Conservation (phyloP, 805 yeast genomes). For the Allodekkera sacchari region DNA sequence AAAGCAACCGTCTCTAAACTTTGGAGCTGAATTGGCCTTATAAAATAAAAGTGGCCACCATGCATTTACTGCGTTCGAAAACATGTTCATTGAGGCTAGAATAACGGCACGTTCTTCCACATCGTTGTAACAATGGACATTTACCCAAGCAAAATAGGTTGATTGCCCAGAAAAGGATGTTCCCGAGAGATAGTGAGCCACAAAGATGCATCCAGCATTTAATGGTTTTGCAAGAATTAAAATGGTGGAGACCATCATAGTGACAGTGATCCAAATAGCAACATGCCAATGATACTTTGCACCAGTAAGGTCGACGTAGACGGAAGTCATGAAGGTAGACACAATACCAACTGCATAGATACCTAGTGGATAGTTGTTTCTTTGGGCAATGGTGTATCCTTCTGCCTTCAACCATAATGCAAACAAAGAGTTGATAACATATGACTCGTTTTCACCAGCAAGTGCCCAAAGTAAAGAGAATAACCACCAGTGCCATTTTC, state of each 20-base stretch:
- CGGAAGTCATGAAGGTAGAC: conserved; percentile 32
- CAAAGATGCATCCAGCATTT: conserved; percentile 28
- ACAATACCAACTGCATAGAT: conserved; percentile 41
- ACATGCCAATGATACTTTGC: conserved; percentile 14
- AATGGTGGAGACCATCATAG: conserved; percentile 31
- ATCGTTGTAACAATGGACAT: conserved; percentile 36
- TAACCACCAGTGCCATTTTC: conserved; percentile 48
- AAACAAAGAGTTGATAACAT: conserved; percentile 29
- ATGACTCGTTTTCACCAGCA: conserved; percentile 4
- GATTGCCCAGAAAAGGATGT: conserved; percentile 46
- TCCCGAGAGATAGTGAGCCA: conserved; percentile 46
- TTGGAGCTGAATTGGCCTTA: conserved; percentile 35
- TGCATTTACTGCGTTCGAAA: conserved; percentile 50
- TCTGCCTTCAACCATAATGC: conserved; percentile 37
- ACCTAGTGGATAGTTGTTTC: conserved; percentile 46
- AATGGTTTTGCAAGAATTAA: conserved; percentile 41
- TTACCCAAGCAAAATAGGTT: conserved; percentile 47
- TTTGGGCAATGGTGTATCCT: conserved; percentile 32
- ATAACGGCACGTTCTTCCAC: conserved; percentile 28
- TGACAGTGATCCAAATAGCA: conserved; percentile 4
- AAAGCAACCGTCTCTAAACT: conserved; percentile 36
- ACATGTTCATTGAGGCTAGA: conserved; percentile 32
- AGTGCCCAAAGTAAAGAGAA: conserved; percentile 37
- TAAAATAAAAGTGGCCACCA: conserved; percentile 56
- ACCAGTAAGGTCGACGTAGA: conserved; percentile 28